phyloP scores from a whole-genome alignment of 2,329 filamentous ascomycete genomes.

The Fusarium avenaceum region DNA sequence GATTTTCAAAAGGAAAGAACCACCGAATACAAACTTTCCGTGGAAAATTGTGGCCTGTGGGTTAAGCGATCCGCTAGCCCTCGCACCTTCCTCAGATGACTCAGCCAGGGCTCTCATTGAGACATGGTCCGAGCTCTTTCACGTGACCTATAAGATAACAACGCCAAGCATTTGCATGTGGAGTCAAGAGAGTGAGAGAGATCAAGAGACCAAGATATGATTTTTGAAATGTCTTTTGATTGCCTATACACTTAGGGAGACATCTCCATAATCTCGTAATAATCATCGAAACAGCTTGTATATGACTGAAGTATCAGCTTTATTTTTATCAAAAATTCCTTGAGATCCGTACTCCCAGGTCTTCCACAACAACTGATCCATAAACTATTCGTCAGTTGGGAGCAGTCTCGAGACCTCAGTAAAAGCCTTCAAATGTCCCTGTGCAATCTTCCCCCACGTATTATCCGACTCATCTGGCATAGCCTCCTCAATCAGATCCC shows the following conservation, averaged over 20 bases:
- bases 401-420: conserved; percentile 42
- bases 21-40: conserved; percentile 25
- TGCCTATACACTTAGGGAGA: not conserved
- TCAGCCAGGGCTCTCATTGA: conserved; percentile 41
- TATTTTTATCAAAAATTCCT: not conserved
- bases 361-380: not conserved
- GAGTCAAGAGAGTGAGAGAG: not conserved
- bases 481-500: conserved; percentile 51
- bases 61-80: conserved; percentile 51
- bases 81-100: conserved; percentile 35
- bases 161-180: not conserved
- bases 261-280: not conserved
- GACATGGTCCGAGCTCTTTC: not conserved
- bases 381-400: conserved; percentile 26
- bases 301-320: not conserved
- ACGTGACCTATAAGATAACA: not conserved
- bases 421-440: conserved; percentile 49
- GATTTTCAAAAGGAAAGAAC: conserved; percentile 33
- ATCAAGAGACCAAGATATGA: too few species aligned
- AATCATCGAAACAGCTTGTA: not conserved
- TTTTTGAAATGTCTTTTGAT: not conserved
- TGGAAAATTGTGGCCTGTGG: conserved; percentile 35
- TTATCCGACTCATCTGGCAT: conserved; percentile 39
- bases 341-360: not conserved
- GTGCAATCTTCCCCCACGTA: conserved; percentile 53